A percentile compares a stretch with the other conserved stretches of the same genome.
Conservation (phyloP, 768 basidiomycete species). For the Hirschioporus abietinus region DNA sequence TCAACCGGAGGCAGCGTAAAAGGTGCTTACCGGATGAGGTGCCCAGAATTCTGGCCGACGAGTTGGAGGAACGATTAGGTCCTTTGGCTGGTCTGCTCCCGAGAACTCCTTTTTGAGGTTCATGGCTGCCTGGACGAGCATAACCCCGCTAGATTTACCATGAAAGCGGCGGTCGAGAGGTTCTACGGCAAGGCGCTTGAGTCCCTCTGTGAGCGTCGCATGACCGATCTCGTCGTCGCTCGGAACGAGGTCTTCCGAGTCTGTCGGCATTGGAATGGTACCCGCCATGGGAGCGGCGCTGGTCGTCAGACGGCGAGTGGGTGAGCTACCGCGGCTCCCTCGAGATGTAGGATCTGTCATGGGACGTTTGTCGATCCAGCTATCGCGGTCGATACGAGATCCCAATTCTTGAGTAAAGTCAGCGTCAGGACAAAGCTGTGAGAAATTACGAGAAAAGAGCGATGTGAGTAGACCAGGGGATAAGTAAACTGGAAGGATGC, state of each 20-base stretch:
- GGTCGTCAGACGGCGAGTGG: constrained; percentile 12
- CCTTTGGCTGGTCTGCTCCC: constrained; percentile 25
- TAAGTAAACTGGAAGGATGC: constrained; percentile 10
- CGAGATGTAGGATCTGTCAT: constrained; percentile 17
- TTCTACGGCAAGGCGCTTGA: constrained; percentile 27
- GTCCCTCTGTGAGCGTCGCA: constrained; percentile 13
- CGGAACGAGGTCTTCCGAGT: constrained; percentile 21
- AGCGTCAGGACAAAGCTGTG: constrained; percentile 60
- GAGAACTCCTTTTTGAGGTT: constrained; percentile 55
- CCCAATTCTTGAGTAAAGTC: constrained; percentile 57
- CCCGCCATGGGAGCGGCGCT: constrained; percentile 29
- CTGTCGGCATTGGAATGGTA: constrained; percentile 16
- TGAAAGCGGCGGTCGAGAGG: constrained; percentile 39
- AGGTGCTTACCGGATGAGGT: constrained; percentile 35
- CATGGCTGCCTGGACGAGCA: constrained; percentile 48
- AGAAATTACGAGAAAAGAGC: constrained; percentile 26
- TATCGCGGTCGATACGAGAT: constrained; percentile 28
- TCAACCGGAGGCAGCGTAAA: constrained; percentile 9
- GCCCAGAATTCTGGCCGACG: constrained; percentile 46
- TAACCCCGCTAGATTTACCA: constrained; percentile 51
- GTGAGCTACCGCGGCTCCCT: constrained; percentile 16
- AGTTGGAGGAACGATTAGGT: constrained; percentile 2
- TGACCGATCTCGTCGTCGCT: constrained; percentile 14
- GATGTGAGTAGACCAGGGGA: constrained; percentile 12
- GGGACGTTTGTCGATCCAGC: constrained; percentile 16